Conservation (phyloP, 257 asterid species). For the Gentiana macrophylla region DNA sequence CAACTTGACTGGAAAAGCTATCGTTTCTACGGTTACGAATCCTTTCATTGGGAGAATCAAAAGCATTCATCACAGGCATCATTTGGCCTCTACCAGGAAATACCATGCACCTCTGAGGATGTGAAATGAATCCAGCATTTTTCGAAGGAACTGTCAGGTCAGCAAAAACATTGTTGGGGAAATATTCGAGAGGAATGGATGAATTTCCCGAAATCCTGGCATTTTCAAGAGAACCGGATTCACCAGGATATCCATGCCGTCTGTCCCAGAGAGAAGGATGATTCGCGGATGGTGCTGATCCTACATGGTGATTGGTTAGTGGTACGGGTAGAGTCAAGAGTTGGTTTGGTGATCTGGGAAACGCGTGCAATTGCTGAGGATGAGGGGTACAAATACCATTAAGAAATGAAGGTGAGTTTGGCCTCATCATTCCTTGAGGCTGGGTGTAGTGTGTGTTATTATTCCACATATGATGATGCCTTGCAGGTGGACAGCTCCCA, state of each 20-base stretch:
- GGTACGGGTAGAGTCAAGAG: conserved; percentile 56
- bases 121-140: conserved; percentile 60
- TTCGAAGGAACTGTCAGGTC: conserved; percentile 66
- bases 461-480: conserved; percentile 81
- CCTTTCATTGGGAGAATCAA: conserved; percentile 92
- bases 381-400: conserved; percentile 55
- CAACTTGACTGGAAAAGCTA: conserved; percentile 56
- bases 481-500: conserved; percentile 83
- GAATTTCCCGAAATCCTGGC: conserved; percentile 72
- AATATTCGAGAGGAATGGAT: conserved; percentile 71
- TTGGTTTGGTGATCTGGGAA: conserved; percentile 64
- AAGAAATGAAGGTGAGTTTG: conserved; percentile 69
- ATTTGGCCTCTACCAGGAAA: conserved; percentile 87
- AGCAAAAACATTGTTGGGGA: conserved; percentile 62
- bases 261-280: conserved; percentile 87
- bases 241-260: conserved; percentile 58
- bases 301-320: conserved; percentile 67
- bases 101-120: conserved; percentile 77
- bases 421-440: conserved; percentile 67
- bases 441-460: conserved; percentile 59
- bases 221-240: conserved; percentile 89
- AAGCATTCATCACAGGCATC: conserved; percentile 74
- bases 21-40: conserved; percentile 70
- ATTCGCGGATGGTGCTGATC: conserved; percentile 90
- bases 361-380: conserved; percentile 68